Conservation (phyloP, 1,139 yeast genomes). For the Suhomyces coccinellae region DNA sequence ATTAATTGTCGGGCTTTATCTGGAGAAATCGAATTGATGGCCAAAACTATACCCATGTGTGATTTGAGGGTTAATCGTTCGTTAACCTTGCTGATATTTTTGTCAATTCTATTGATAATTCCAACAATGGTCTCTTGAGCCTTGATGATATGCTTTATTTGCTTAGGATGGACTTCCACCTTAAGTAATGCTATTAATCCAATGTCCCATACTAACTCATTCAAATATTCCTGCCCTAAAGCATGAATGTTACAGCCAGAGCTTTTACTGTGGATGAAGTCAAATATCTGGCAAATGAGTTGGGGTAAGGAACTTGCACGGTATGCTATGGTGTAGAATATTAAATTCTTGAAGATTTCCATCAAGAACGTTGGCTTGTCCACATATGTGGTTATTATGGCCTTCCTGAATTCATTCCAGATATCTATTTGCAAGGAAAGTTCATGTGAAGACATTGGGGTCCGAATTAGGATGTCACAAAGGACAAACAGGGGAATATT, state of each 20-base stretch:
- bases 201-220: slow-evolving; percentile 16
- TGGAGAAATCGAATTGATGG: slow-evolving; percentile 27
- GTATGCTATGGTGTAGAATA: slow-evolving; percentile 29
- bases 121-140: slow-evolving; percentile 36
- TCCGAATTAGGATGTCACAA: slow-evolving; percentile 36
- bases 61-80: slow-evolving; percentile 30
- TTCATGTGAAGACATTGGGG: slow-evolving; percentile 37
- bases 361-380: slow-evolving; percentile 22
- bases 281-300: slow-evolving; percentile 20
- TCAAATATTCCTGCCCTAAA: slow-evolving; percentile 12
- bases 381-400: slow-evolving; percentile 21
- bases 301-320: slow-evolving; percentile 23
- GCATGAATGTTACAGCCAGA: slow-evolving; percentile 10
- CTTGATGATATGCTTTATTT: slow-evolving; percentile 19
- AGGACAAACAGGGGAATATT: slow-evolving; percentile 41
- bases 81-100: slow-evolving; percentile 13
- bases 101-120: slow-evolving; percentile 16
- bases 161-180: not conserved
- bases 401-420: slow-evolving; percentile 28
- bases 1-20: slow-evolving; percentile 31
- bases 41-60: slow-evolving; percentile 41
- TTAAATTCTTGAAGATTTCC: slow-evolving; percentile 26
- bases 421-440: slow-evolving; percentile 37
- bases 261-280: slow-evolving; percentile 9
- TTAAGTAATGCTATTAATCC: slow-evolving; percentile 3